Percentiles rank a stretch among this genome's conserved stretches.
These are phyloP conservation scores for Tolypocladium nubicola DNA, from an alignment of 2,329 filamentous ascomycete species.

Conservation along the genomic window DNA sequence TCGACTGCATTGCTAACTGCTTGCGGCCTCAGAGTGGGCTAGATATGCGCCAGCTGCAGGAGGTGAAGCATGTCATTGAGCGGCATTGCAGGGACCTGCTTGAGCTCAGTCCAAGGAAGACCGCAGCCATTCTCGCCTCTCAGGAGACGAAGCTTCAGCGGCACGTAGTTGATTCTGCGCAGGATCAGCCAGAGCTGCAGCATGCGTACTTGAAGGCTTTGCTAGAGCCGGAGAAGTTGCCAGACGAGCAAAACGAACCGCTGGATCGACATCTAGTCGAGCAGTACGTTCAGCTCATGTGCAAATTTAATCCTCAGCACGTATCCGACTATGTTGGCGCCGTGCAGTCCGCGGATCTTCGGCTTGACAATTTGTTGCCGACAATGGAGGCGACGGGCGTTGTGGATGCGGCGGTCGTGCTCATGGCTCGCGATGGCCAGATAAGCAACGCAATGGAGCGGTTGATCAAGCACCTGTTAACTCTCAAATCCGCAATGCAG, in stretches of 20 bases:
- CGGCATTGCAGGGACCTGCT: slow-evolving; percentile 57
- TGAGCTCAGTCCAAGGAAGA: slow-evolving; percentile 51
- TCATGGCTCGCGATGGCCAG: slow-evolving; percentile 83
- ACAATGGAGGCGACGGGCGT: slow-evolving; percentile 83
- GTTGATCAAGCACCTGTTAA: slow-evolving; percentile 69
- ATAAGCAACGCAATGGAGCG: slow-evolving; percentile 75
- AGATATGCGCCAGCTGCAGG: slow-evolving; percentile 57
- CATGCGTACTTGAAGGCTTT: slow-evolving; percentile 69
- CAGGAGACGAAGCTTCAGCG: slow-evolving; percentile 55
- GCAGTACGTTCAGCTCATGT: slow-evolving; percentile 84
- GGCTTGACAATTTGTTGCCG: slow-evolving; percentile 70
- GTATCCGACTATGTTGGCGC: slow-evolving; percentile 77
- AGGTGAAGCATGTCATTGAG: slow-evolving; percentile 58
- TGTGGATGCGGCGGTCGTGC: slow-evolving; percentile 82
- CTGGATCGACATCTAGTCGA: slow-evolving; percentile 58
- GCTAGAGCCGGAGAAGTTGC: slow-evolving; percentile 48
- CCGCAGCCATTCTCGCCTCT: slow-evolving; percentile 54
- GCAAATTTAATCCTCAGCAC: slow-evolving; percentile 67
- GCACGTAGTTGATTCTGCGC: slow-evolving; percentile 51
- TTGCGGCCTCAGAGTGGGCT: slow-evolving; percentile 55
- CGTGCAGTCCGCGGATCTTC: slow-evolving; percentile 66
- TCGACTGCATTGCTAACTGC: slow-evolving; percentile 68
- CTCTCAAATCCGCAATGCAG: slow-evolving; percentile 66
- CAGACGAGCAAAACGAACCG: slow-evolving; percentile 20
- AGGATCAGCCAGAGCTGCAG: slow-evolving; percentile 52